A percentile compares a stretch with the other conserved stretches of the same genome.
Evolutionary conservation across 2,329 filamentous ascomycete species (phyloP).

Genomic region (Fusarium sp.): DNA sequence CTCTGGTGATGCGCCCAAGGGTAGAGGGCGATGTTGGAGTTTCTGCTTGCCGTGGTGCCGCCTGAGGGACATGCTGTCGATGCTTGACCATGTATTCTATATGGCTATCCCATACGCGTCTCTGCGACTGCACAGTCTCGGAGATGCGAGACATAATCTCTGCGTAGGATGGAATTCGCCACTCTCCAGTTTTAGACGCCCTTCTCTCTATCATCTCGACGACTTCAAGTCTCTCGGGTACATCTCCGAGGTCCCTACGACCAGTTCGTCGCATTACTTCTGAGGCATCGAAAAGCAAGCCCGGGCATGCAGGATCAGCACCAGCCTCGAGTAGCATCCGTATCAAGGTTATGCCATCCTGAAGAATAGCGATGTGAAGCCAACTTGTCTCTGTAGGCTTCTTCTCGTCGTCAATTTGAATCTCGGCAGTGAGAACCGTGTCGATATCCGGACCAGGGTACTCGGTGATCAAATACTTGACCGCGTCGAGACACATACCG

Average conservation of each 20-base stretch:
- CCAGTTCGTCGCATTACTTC: background rate
- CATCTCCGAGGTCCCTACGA: accelerated
- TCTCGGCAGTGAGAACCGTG: background rate
- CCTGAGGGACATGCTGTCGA: background rate
- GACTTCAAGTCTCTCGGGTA: background rate
- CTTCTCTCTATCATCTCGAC: background rate
- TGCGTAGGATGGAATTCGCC: background rate
- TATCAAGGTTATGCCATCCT: background rate
- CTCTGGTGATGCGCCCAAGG: too few relatives aligned
- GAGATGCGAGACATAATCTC: background rate
- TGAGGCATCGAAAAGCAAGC: background rate
- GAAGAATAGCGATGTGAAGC: conserved; percentile 7
- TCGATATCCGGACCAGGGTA: conserved; percentile 22
- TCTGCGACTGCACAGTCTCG: background rate
- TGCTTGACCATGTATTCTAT: background rate
- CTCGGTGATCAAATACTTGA: conserved; percentile 1
- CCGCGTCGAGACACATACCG: background rate
- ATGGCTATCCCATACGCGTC: background rate
- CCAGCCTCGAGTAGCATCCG: background rate
- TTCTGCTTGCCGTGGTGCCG: accelerated
- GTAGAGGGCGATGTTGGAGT: accelerated
- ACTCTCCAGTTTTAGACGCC: background rate
- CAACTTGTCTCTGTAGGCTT: conserved; percentile 2
- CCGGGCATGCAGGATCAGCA: conserved; percentile 14
- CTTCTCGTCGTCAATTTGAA: accelerated